A percentile compares a stretch with the other conserved stretches of the same genome.
Evolutionary conservation across 495 filamentous ascomycete species (phyloP).

Genomic region (Penicillium arizonense): DNA sequence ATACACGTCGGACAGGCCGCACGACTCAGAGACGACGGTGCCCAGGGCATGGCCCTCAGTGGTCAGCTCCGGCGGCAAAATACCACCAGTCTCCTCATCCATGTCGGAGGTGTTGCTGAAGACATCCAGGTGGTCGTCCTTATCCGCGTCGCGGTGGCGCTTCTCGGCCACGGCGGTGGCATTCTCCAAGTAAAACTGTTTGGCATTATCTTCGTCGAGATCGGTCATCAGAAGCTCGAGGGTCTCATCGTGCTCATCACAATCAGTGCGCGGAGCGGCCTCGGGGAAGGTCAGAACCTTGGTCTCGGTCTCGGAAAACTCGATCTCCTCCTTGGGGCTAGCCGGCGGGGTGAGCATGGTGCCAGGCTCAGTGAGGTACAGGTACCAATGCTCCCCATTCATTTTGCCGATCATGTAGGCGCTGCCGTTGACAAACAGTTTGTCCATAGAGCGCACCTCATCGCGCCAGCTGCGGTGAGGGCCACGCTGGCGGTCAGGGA

Average conservation of each 20-base stretch:
- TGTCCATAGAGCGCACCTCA: conserved; percentile 88
- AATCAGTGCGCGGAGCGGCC: conserved; percentile 29
- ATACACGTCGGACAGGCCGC: conserved; percentile 88
- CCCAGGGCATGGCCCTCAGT: conserved; percentile 95
- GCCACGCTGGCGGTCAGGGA: conserved; percentile 89
- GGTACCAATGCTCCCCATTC: conserved; percentile 99
- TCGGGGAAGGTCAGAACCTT: conserved; percentile 57
- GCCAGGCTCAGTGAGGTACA: conserved; percentile 90
- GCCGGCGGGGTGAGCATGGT: conserved; percentile 79
- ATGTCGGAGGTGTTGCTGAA: conserved; percentile 76
- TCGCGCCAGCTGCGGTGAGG: conserved; percentile 97
- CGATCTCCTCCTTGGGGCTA: conserved; percentile 59
- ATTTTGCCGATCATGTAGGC: conserved; percentile 99
- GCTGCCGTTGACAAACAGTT: conserved; percentile 85
- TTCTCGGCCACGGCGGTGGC: conserved; percentile 87
- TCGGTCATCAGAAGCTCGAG: conserved; percentile 99
- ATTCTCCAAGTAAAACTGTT: conserved; percentile 94
- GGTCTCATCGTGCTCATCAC: conserved; percentile 75
- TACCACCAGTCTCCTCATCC: conserved; percentile 53
- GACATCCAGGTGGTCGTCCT: conserved; percentile 66
- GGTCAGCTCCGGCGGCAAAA: conserved; percentile 69
- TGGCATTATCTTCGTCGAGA: conserved; percentile 85
- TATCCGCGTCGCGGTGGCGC: conserved; percentile 55
- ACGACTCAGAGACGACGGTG: conserved; percentile 86
- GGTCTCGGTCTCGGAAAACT: conserved; percentile 61